These are phyloP conservation scores for Pisolithus tinctorius DNA, from an alignment of 768 basidiomycete genomes.

Conservation along the genomic window DNA sequence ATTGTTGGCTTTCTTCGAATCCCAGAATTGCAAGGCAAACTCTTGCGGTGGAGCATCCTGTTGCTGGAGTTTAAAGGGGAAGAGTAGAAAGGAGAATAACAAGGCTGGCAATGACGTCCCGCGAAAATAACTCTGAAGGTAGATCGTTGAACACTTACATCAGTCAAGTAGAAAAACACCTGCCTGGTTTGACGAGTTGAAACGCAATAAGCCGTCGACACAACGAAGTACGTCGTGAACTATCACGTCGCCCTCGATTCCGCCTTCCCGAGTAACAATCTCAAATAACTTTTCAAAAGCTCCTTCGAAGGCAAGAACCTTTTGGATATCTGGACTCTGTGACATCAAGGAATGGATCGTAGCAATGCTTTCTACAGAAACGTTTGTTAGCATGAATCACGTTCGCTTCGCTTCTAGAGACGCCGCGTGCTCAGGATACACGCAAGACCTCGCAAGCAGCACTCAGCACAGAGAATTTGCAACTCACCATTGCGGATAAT, in stretches of 20 bases:
- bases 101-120: conserved; percentile 72
- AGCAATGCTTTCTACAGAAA: conserved; percentile 64
- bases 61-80: conserved; percentile 55
- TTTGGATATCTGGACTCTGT: conserved; percentile 91
- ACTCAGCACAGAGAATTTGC: too few relatives aligned
- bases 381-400: conserved; percentile 6
- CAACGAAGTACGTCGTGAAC: conserved; percentile 82
- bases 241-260: conserved; percentile 84
- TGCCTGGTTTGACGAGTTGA: conserved; percentile 94
- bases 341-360: conserved; percentile 76
- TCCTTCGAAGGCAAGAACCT: conserved; percentile 93
- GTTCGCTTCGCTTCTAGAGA: too few relatives aligned
- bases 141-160: conserved; percentile 4
- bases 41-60: conserved; percentile 68
- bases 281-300: conserved; percentile 94
- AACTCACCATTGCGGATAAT: conserved; percentile 80
- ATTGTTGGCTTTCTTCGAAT: conserved; percentile 81
- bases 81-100: conserved; percentile 62
- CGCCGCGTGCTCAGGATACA: too few relatives aligned
- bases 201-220: conserved; percentile 80
- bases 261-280: conserved; percentile 81
- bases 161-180: conserved; percentile 6
- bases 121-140: conserved; percentile 84
- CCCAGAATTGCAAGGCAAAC: conserved; percentile 96
- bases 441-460: too few relatives aligned